These are phyloP conservation scores for Paracoccidioides lutzii DNA, from an alignment of 2,329 filamentous ascomycete genomes.

Conservation along the genomic window DNA sequence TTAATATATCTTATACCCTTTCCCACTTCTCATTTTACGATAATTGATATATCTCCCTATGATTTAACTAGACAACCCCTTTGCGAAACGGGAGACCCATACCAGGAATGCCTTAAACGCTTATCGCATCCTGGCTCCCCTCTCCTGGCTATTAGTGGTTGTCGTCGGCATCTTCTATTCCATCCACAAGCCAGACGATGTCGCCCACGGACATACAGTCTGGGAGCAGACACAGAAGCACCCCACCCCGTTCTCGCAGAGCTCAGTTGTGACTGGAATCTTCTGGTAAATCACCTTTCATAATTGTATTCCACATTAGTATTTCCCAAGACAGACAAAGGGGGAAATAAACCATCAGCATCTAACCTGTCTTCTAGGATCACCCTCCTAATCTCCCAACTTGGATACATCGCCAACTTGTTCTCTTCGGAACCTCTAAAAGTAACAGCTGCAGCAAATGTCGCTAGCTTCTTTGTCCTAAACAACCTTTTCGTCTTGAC, in stretches of 20 bases:
- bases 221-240: slow-evolving; percentile 59
- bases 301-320: not conserved
- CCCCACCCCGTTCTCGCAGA: slow-evolving; percentile 63
- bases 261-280: slow-evolving; percentile 48
- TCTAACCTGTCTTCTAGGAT: slow-evolving; percentile 38
- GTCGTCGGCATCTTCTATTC: slow-evolving; percentile 64
- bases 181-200: slow-evolving; percentile 51
- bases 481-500: slow-evolving; percentile 73
- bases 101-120: slow-evolving; percentile 47
- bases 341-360: not conserved
- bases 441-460: slow-evolving; percentile 58
- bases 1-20: not conserved
- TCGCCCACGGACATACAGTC: slow-evolving; percentile 50
- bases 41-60: not conserved
- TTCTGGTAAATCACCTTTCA: slow-evolving; percentile 52
- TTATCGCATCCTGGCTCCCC: slow-evolving; percentile 62
- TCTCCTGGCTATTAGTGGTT: slow-evolving; percentile 64
- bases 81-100: slow-evolving; percentile 57
- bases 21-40: not conserved
- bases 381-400: slow-evolving; percentile 60
- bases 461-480: slow-evolving; percentile 72
- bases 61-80: slow-evolving; percentile 53
- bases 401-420: slow-evolving; percentile 62
- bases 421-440: slow-evolving; percentile 53
- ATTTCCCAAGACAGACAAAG: not conserved